These are phyloP conservation scores for Pistacia vera DNA, from an alignment of 345 rosid genomes.

Conservation along the genomic window DNA sequence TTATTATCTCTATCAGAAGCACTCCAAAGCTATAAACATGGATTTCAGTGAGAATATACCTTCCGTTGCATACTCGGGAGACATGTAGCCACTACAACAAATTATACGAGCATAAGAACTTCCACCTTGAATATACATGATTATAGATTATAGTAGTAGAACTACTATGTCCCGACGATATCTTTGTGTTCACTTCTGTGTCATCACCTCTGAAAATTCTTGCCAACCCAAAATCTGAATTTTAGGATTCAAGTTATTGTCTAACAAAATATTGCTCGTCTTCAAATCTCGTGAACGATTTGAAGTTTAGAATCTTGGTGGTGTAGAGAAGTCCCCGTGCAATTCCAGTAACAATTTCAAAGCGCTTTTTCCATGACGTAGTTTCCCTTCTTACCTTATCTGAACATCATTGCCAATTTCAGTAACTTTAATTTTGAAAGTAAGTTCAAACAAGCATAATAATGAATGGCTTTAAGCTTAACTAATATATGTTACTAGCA, in stretches of 20 bases:
- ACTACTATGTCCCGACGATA: constrained; percentile 56
- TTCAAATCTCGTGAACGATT: constrained; percentile 51
- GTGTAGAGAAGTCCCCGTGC: constrained; percentile 50
- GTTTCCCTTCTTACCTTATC: constrained; percentile 27
- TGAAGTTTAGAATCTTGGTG: constrained; percentile 53
- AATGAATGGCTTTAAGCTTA: too few relatives aligned
- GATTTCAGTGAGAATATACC: constrained; percentile 31
- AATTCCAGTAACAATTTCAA: constrained; percentile 40
- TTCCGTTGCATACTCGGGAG: constrained; percentile 31
- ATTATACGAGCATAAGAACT: background rate
- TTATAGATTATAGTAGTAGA: background rate
- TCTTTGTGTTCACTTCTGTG: constrained; percentile 35
- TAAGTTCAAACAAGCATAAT: too few relatives aligned
- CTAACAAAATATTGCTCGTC: constrained; percentile 38
- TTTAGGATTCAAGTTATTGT: constrained; percentile 35
- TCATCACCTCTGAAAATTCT: constrained; percentile 28
- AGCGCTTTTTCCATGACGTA: constrained; percentile 28
- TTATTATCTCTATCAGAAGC: constrained; percentile 31
- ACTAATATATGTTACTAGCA: background rate
- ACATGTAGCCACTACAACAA: constrained; percentile 28
- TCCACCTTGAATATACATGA: too few relatives aligned
- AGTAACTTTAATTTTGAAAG: background rate
- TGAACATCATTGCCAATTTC: constrained; percentile 9
- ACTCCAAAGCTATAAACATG: constrained; percentile 39
- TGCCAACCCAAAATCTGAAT: constrained; percentile 47